Evolutionary conservation across 306 rosid species (phyloP).

Genomic region (Vigna reflexopilosa): DNA sequence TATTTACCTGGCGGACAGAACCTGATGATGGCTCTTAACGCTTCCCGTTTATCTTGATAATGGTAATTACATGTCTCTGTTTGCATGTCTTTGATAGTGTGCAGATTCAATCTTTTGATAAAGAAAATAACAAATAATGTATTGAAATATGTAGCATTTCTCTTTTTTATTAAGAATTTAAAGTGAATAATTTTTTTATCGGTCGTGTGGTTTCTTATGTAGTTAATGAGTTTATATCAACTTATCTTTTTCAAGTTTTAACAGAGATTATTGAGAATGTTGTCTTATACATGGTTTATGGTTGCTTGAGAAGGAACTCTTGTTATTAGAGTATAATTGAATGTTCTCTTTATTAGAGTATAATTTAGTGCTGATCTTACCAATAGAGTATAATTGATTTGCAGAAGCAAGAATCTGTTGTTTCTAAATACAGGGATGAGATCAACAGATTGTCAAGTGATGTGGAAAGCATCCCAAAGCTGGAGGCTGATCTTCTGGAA

Average conservation of each 20-base stretch:
- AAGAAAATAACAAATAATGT: not conserved
- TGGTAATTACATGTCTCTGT: not conserved
- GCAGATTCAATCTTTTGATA: no score
- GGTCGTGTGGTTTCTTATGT: not conserved
- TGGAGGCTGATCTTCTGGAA: conserved; percentile 75
- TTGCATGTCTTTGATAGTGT: no score
- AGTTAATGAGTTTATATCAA: not conserved
- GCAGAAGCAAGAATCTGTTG: conserved; percentile 67
- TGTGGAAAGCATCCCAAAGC: conserved; percentile 64
- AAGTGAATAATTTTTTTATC: not conserved
- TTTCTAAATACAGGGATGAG: conserved; percentile 65
- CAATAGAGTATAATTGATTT: conserved; percentile 41
- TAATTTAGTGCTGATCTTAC: not conserved
- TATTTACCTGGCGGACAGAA: conserved; percentile 72
- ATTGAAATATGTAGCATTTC: not conserved
- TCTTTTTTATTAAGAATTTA: not conserved
- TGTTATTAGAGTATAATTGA: no score
- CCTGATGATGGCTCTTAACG: conserved; percentile 75
- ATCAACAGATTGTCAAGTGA: conserved; percentile 65
- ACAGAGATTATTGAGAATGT: not conserved
- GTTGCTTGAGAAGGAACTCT: no score
- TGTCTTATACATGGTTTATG: not conserved
- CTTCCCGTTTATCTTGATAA: conserved; percentile 57
- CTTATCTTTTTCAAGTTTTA: not conserved
- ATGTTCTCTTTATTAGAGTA: not conserved